phyloP scores from a whole-genome alignment of 495 filamentous ascomycete genomes.

The Aspergillus leporis region DNA sequence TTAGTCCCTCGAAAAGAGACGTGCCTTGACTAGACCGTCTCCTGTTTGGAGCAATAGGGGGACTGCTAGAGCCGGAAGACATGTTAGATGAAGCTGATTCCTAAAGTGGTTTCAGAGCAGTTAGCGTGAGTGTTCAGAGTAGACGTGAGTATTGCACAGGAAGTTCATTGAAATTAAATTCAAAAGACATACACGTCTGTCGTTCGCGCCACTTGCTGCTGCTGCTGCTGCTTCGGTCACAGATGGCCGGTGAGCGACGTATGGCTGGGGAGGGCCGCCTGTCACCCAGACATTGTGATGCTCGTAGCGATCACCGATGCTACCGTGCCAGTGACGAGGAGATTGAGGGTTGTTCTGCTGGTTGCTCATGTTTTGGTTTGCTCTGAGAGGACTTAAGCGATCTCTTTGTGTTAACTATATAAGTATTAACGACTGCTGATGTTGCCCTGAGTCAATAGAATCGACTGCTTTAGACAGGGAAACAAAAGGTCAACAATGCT shows the following conservation, averaged over 20 bases:
- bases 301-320: slow-evolving; percentile 40
- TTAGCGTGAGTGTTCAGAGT: neutral
- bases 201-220: slow-evolving; percentile 15
- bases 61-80: slow-evolving; percentile 16
- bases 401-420: neutral
- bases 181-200: slow-evolving; percentile 28
- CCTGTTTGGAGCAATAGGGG: slow-evolving; percentile 23
- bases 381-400: neutral
- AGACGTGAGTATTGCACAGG: too few species aligned
- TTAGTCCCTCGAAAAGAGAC: slow-evolving; percentile 49
- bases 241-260: slow-evolving; percentile 27
- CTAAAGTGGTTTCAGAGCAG: slow-evolving; percentile 4
- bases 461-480: neutral
- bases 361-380: slow-evolving; percentile 26
- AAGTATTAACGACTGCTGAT: neutral
- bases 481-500: neutral
- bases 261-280: slow-evolving; percentile 34
- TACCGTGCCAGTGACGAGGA: slow-evolving; percentile 44
- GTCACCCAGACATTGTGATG: slow-evolving; percentile 46
- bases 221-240: slow-evolving; percentile 22
- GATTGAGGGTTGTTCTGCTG: slow-evolving; percentile 23
- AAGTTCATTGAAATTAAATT: too few species aligned
- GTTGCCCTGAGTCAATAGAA: neutral
- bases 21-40: slow-evolving; percentile 36
- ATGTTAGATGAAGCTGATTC: slow-evolving; percentile 18